Evolutionary conservation across 495 filamentous ascomycete species (phyloP), one percentile per base, ranked within the genome.

Genomic region (Neurospora sp.): DNA sequence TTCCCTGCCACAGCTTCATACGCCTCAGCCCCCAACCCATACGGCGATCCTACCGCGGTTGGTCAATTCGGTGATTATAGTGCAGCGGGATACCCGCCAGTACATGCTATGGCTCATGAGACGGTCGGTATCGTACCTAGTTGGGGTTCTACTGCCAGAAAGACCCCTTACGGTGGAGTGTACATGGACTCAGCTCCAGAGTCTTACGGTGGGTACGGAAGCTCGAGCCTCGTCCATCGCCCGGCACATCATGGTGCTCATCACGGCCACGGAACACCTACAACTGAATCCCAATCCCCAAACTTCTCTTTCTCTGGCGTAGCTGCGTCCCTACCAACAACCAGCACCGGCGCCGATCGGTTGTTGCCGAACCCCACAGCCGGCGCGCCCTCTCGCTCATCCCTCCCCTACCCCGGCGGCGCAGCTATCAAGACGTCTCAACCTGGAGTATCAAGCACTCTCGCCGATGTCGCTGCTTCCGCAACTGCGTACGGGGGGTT

Each of bases 291-390:
- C 48, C 81, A 84, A 14, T 73, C 78, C 20, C 71, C 79, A 6
- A 78, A 76, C 39, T 82, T 84, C 41, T 84, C 83, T 18, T 77
- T 84, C 18, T 80, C 82, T 0, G 75, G 78, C n/a, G 81, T 82
- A 31, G 81, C 83, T 12, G 82, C 83, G 0, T 83, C 84, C 0
- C 75, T 83, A 1, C 81, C 81, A 0, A 41, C 80, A 8, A 79
- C 75, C 22, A 72, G 80, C 6, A 65, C 53, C 0, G 74, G 59
- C 38, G 65, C 79, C 1, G 84, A 85, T 69, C 82, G 85, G 5
- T 72, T 84, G 31, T 80, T 84, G 10, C 82, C 84, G 18, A 75
- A 73, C 77, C 84, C 73, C 39, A 65, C 53, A 65, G 77, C 76
- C 53, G 77, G 31, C 31, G 81, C 68, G 27, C 27, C 27, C 70